Evolutionary conservation across 441 rosid species (phyloP).

Genomic region (Arabidopsis hybrid): DNA sequence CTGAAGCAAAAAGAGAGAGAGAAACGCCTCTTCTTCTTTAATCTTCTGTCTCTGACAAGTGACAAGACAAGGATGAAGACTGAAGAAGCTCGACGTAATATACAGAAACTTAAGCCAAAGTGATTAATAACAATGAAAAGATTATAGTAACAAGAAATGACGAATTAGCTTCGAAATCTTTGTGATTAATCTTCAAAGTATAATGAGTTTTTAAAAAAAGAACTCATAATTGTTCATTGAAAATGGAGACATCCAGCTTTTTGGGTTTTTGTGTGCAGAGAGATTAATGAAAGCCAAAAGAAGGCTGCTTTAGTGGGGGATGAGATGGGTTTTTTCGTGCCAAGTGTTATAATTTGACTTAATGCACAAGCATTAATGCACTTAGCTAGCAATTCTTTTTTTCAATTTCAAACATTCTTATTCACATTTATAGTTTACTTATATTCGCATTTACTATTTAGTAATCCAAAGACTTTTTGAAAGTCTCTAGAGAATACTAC

Average conservation of each 20-base stretch:
- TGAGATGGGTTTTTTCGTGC: conserved; percentile 32
- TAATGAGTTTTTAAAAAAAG: conserved; percentile 10
- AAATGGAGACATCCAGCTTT: conserved; percentile 40
- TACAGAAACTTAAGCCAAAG: conserved; percentile 26
- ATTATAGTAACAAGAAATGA: conserved; percentile 5
- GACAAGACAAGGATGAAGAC: conserved; percentile 29
- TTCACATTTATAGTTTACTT: conserved; percentile 22
- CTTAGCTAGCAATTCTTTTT: background rate
- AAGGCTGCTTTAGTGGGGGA: conserved; percentile 36
- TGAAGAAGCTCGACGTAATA: conserved; percentile 34
- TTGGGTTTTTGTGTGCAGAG: conserved; percentile 23
- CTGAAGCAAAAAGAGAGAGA: background rate
- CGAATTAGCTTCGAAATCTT: conserved; percentile 34
- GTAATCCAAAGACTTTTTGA: conserved; percentile 13
- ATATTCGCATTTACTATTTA: conserved; percentile 29
- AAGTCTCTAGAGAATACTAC: background rate
- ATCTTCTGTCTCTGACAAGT: conserved; percentile 31
- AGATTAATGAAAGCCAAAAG: conserved; percentile 28
- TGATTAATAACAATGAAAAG: conserved; percentile 22
- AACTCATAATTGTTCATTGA: conserved; percentile 36
- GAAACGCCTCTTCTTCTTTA: conserved; percentile 13
- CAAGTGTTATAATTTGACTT: conserved; percentile 46
- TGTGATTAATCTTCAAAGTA: conserved; percentile 27
- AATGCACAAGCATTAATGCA: conserved; percentile 44
- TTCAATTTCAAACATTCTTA: conserved; percentile 41